Percentiles rank a stretch among this genome's conserved stretches.
phyloP scores from a whole-genome alignment of 148 eudicot species.

The Persicaria maculosa region DNA sequence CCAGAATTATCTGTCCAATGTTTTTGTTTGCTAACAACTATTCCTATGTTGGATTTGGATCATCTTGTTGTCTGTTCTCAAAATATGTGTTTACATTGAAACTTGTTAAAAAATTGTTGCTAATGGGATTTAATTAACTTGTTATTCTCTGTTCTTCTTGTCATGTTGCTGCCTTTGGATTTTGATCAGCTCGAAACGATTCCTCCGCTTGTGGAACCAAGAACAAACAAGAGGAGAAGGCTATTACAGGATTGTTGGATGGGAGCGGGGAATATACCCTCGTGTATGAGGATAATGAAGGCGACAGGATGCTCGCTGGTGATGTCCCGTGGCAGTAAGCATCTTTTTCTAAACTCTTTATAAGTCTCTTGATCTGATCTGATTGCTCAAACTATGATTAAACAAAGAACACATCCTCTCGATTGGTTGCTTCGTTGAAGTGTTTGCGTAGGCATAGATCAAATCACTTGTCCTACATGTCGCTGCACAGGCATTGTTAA shows the following conservation, averaged over 20 bases:
- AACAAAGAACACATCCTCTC: background rate
- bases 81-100: background rate
- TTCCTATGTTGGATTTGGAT: conserved; percentile 8
- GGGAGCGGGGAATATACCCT: conserved; percentile 95
- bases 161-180: conserved; percentile 8
- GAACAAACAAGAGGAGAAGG: conserved; percentile 39
- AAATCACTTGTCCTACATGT: no score
- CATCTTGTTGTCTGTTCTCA: conserved; percentile 9
- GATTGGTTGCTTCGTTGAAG: background rate
- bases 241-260: conserved; percentile 57
- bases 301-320: conserved; percentile 98
- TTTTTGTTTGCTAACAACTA: conserved; percentile 7
- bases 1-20: conserved; percentile 10
- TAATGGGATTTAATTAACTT: conserved; percentile 1
- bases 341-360: conserved; percentile 19
- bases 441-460: no score
- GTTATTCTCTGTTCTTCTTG: background rate
- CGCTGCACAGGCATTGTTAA: no score
- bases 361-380: conserved; percentile 4
- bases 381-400: background rate
- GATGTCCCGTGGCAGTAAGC: conserved; percentile 99
- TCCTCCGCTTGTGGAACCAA: conserved; percentile 36
- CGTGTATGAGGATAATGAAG: conserved; percentile 95
- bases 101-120: background rate
- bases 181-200: conserved; percentile 57